Evolutionary conservation across 1,284 basidiomycete species (phyloP), one percentile per base, ranked within the genome.

Genomic region (Leccinum griseonigrum): DNA sequence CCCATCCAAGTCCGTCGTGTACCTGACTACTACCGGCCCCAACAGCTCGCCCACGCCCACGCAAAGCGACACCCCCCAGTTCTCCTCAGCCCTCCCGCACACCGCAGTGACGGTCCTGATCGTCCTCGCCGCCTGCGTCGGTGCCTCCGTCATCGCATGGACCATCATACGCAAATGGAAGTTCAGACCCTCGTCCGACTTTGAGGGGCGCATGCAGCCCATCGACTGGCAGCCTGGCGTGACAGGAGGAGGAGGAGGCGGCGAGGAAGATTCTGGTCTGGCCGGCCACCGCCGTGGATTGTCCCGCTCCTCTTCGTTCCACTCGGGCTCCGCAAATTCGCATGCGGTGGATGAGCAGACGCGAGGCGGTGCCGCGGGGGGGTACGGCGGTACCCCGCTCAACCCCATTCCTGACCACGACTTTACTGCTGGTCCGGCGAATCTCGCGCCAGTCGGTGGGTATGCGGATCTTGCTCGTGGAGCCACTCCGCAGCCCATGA

Each of bases 101-200:
- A 87, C 86, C 26, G 85, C 90, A 5, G 72, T 92, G 60, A 92
- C 90, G 28, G 80, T 86, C 55, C 79, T 95, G 68, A 65, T 92
- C 66, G 85, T 86, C 50, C 79, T 92, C 56, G 91, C 85, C 9
- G 81, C 86, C 5, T 85, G 83, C 52, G 72, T 94, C 52, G 93
- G 86, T 65, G 86, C 83, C 46, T 75, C 87, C 38, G 81, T 82
- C 58, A 84, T 93, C 66, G 81, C 88, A 65, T 95, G 91, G 91
- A 95, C 92, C 40, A 79, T 92, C 69, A 92, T 95, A 82, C 88
- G 94, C 78, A 95, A 94, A 77, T 94, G 90, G 90, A 95, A 95
- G 79, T 85, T 95, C 69, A 85, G 84, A 63, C 87, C 90, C 58
- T 92, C 90, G 51, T 83, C 85, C 73, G 82, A 85, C 70, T 95